Base-by-base conservation (phyloP, 495 filamentous ascomycete genomes). In the Hyaloscypha bicolor region DNA sequence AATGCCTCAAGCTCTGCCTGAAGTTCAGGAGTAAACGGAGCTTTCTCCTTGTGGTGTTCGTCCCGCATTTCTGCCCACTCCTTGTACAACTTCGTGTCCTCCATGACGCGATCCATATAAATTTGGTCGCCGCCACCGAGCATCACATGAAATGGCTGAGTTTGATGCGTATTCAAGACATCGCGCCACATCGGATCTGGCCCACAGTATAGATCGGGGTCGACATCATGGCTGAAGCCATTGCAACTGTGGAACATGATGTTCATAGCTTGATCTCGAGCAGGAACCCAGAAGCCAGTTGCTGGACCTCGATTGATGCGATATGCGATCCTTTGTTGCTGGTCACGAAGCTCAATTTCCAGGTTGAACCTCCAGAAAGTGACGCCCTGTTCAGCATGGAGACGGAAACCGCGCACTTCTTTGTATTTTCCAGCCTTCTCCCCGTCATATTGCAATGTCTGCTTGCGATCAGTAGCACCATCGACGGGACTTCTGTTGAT, bases 201-300 rank as follows among this genome's bases (percentile, higher is more conserved):
- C 0, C 95, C 95, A 72, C 88, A 91, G 77, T 97, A 89, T 55
- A 85, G 79, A 72, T 93, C 79, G 0, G 93, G 76, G 65, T 97
- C 86, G 60, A 92, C 91, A 69, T 85, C 90, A 62, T 91, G 74
- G 69, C 91, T 93, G 79, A 99, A 98, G 51, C 96, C 95, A 76
- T 99, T 99, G 82, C 96, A 96, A 75, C 89, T 94, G 81, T 98
- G 86, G 79, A 96, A 98, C 93, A 97, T 96, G 71, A 96, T 92
- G 79, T 98, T 97, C 96, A 99, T 98, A 9, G 90, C 85, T 78
- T 97, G 85, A 29, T 88, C 91, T 60, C 81, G 83, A 60, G 90
- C 91, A 11, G 95, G 95, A 1, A 99, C 93, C 95, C 95, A 99
- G 77, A 99, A 99, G 11, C 88, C 91, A 31, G 94, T 85, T 16